A percentile compares a stretch with the other conserved stretches of the same genome.
phyloP scores from a whole-genome alignment of 2,329 filamentous ascomycete species.

The Aspergillus sojae region DNA sequence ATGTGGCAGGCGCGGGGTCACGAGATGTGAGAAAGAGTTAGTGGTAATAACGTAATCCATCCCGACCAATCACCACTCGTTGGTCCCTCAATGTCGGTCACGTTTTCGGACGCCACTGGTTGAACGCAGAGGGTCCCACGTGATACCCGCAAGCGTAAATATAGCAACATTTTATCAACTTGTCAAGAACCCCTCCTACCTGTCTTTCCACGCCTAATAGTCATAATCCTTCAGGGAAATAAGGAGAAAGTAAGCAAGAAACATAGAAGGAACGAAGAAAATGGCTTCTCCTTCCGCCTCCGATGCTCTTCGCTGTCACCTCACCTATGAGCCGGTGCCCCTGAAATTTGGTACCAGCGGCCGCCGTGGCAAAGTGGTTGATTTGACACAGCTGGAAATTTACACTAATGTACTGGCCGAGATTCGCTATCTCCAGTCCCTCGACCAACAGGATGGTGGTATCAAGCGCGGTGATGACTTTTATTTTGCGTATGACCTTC shows the following conservation, averaged over 20 bases:
- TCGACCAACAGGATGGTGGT: conserved; percentile 29
- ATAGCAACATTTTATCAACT: not conserved
- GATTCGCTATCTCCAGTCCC: conserved; percentile 34
- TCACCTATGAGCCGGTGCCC: conserved; percentile 30
- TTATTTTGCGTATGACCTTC: conserved; percentile 36
- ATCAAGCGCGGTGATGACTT: conserved; percentile 35
- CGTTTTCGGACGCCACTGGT: not conserved
- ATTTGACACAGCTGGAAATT: conserved; percentile 38
- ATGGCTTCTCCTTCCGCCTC: not conserved
- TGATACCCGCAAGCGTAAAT: not conserved
- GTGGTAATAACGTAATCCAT: not conserved
- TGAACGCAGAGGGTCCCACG: not conserved
- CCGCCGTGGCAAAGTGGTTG: conserved; percentile 33
- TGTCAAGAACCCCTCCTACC: not conserved
- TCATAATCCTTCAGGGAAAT: not conserved
- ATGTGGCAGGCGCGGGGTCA: not conserved
- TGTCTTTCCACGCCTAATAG: not conserved
- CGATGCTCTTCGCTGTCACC: conserved; percentile 11
- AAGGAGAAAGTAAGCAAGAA: not conserved
- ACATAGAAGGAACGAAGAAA: not conserved
- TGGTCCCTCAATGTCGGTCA: not conserved
- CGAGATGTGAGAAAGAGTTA: not conserved
- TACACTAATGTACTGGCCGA: conserved; percentile 38
- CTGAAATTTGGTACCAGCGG: conserved; percentile 41
- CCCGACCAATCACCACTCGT: not conserved